Percentiles rank a stretch among this genome's conserved stretches.
phyloP scores from a whole-genome alignment of 306 rosid species.

The Vigna mungo region DNA sequence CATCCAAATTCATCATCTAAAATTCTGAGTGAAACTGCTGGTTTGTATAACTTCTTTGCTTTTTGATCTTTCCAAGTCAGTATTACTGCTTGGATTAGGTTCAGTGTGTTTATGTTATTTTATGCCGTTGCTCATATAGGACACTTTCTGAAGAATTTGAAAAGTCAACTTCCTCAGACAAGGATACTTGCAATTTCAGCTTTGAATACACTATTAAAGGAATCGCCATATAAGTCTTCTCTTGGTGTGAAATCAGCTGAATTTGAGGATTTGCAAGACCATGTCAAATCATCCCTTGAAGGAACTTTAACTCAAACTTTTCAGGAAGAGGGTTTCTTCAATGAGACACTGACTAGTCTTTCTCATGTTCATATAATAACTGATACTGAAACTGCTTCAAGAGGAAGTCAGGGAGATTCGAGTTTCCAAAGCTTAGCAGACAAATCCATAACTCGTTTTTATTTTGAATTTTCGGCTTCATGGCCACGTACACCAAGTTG shows the following conservation, averaged over 20 bases:
- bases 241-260: constrained; percentile 53
- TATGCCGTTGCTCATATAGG: constrained; percentile 59
- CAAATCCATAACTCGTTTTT: constrained; percentile 92
- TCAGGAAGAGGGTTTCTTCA: constrained; percentile 94
- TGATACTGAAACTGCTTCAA: constrained; percentile 75
- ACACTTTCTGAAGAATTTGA: constrained; percentile 89
- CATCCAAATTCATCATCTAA: constrained; percentile 80
- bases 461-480: constrained; percentile 93
- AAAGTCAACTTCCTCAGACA: constrained; percentile 98
- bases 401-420: constrained; percentile 83
- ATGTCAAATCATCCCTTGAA: constrained; percentile 83
- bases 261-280: constrained; percentile 57
- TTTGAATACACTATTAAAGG: constrained; percentile 86
- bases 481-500: constrained; percentile 99
- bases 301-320: constrained; percentile 82
- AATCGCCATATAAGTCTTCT: constrained; percentile 89
- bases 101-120: constrained; percentile 33
- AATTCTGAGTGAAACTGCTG: constrained; percentile 93
- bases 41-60: constrained; percentile 55
- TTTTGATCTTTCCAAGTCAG: constrained; percentile 25
- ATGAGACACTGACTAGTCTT: constrained; percentile 89
- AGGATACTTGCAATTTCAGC: constrained; percentile 98
- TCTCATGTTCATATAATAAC: constrained; percentile 92
- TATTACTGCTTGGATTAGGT: constrained; percentile 3
- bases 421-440: constrained; percentile 96